Evolutionary conservation across 768 basidiomycete genomes (phyloP), one percentile per base, ranked within the genome.

Genomic region (Mycena latifolia): DNA sequence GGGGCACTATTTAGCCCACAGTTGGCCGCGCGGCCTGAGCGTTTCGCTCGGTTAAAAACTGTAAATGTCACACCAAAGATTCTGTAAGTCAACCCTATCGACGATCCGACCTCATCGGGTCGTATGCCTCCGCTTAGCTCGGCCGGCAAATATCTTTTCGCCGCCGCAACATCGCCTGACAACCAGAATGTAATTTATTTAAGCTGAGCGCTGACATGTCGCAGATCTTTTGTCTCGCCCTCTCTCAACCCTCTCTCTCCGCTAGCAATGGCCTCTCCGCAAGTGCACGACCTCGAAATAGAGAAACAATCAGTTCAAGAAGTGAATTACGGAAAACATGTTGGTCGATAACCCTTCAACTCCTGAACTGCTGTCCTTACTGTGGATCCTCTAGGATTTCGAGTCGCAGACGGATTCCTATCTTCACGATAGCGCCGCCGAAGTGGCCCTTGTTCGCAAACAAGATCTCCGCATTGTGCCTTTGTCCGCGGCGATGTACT

Each of bases 391-490:
- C 56, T n/a, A 65, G 63, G 63, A 65, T 25, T 50, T 12, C 6
- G 64, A 60, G 35, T 59, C 52, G 46, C 53, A 60, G 27, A 27
- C 47, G 14, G n/a, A 24, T 43, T 51, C 50, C 24, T 24, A 63
- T 25, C 47, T 56, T 3, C n/a, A 35, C 39, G 62, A 63, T 12
- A 25, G 22, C 12, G 48, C 55, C 41, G 48, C 29, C 25, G 55
- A 63, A 43, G 39, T n/a, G 29, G 48, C 47, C 18, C 62, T 63
- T 28, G 7, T 63, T 24, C 54, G 62, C 22, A 63, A 63, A 52
- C 62, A 63, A 27, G 62, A 63, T 41, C 20, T 63, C 24, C 62
- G 62, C 17, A 63, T 63, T 11, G 29, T 63, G 3, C 62, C 62
- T 24, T 41, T 63, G 28, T 63, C 55, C 29, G 54, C 62, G 29